A percentile compares a stretch with the other conserved stretches of the same genome.
Evolutionary conservation across 768 basidiomycete genomes (phyloP).

Genomic region (Podaxis pistillaris): DNA sequence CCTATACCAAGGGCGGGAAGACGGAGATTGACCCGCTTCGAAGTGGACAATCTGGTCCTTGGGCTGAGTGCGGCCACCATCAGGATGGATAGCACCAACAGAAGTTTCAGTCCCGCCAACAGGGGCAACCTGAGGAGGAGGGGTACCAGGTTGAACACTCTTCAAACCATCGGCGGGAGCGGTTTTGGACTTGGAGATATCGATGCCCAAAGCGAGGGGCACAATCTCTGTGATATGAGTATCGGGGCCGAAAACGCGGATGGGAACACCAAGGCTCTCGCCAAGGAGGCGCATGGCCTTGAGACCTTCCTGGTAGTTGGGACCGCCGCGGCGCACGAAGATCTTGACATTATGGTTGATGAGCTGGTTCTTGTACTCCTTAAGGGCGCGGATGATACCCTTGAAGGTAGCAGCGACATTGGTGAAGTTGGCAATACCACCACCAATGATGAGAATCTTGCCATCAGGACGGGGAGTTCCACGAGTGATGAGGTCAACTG

Average conservation of each 20-base stretch:
- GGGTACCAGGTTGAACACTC: constrained; percentile 37
- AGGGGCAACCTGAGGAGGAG: constrained; percentile 35
- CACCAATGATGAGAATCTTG: constrained; percentile 99
- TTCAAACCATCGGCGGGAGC: constrained; percentile 27
- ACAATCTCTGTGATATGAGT: constrained; percentile 99
- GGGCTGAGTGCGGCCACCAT: constrained; percentile 79
- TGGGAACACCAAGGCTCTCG: constrained; percentile 95
- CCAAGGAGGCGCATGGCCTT: constrained; percentile 98
- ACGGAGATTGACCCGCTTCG: constrained; percentile 43
- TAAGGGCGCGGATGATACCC: constrained; percentile 96
- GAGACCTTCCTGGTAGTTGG: constrained; percentile 97
- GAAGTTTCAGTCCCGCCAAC: constrained; percentile 40
- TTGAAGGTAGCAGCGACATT: constrained; percentile 99
- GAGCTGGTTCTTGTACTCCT: constrained; percentile 87
- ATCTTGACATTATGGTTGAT: constrained; percentile 87
- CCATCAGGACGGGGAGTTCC: constrained; percentile 80
- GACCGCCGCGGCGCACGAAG: constrained; percentile 96
- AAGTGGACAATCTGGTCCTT: constrained; percentile 92
- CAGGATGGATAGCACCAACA: constrained; percentile 73
- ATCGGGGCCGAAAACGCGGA: constrained; percentile 96
- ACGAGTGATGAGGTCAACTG: constrained; percentile 92
- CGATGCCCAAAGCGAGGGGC: constrained; percentile 93
- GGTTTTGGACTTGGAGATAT: constrained; percentile 44
- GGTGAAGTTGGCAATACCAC: constrained; percentile 99
- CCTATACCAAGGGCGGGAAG: constrained; percentile 72